Evolutionary conservation across 2,329 filamentous ascomycete species (phyloP).

Genomic region (Penicillium frequentans): DNA sequence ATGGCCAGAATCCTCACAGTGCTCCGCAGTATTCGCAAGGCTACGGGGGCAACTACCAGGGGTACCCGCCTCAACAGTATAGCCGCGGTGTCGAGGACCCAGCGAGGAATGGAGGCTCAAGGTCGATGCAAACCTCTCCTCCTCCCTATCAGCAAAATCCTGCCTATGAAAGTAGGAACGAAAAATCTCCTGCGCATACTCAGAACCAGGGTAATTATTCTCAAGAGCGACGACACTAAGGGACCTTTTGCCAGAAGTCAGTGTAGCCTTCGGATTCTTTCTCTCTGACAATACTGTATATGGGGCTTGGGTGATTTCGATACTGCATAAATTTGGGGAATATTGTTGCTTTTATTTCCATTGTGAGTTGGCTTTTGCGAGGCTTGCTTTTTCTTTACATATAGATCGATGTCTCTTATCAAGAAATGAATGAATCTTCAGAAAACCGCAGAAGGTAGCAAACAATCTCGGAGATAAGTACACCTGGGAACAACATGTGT

Average conservation of each 20-base stretch:
- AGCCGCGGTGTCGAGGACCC: background rate
- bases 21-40: background rate
- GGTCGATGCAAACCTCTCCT: background rate
- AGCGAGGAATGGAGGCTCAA: background rate
- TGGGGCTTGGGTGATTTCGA: too few relatives aligned
- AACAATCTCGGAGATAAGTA: background rate
- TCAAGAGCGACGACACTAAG: background rate
- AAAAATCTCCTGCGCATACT: background rate
- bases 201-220: background rate
- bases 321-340: background rate
- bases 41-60: background rate
- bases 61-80: background rate
- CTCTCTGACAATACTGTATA: background rate
- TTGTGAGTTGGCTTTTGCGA: background rate
- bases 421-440: background rate
- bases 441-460: background rate
- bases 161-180: background rate
- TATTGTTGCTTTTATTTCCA: background rate
- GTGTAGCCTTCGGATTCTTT: background rate
- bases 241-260: background rate
- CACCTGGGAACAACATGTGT: background rate
- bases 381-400: background rate
- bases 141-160: background rate
- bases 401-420: background rate
- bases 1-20: background rate